A percentile compares a stretch with the other conserved stretches of the same genome.
These are phyloP conservation scores for Kurtzmaniella quercitrusa DNA, from an alignment of 1,139 yeast species.

Conservation along the genomic window DNA sequence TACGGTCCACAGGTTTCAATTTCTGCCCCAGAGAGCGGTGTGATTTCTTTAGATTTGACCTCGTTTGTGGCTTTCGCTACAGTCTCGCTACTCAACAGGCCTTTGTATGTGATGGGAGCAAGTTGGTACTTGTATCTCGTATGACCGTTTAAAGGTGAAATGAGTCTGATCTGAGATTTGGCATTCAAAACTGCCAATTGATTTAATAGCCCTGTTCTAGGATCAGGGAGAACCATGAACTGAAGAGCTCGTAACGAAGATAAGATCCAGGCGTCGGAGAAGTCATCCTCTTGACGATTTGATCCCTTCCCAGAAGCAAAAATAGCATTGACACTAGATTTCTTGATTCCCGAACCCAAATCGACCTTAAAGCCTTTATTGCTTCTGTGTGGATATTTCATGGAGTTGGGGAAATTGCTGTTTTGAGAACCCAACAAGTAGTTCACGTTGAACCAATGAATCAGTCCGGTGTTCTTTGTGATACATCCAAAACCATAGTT, in stretches of 20 bases:
- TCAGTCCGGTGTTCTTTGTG: conserved; percentile 53
- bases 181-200: conserved; percentile 37
- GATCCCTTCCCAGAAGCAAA: neutral
- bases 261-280: conserved; percentile 38
- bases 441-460: conserved; percentile 57
- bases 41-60: neutral
- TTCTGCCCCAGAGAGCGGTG: conserved; percentile 51
- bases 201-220: conserved; percentile 18
- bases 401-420: conserved; percentile 24
- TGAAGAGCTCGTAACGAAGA: conserved; percentile 30
- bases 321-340: neutral
- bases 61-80: neutral
- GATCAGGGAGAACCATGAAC: conserved; percentile 28
- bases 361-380: neutral
- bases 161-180: conserved; percentile 33
- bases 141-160: conserved; percentile 43
- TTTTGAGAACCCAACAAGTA: conserved; percentile 32
- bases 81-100: neutral
- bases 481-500: conserved; percentile 52
- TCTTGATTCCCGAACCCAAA: neutral
- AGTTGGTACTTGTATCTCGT: conserved; percentile 42
- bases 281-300: conserved; percentile 14
- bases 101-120: conserved; percentile 22
- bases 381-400: conserved; percentile 9
- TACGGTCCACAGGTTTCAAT: conserved; percentile 62